Conservation (phyloP, 352 stramenopile genomes). For the Bremia lactucae region DNA sequence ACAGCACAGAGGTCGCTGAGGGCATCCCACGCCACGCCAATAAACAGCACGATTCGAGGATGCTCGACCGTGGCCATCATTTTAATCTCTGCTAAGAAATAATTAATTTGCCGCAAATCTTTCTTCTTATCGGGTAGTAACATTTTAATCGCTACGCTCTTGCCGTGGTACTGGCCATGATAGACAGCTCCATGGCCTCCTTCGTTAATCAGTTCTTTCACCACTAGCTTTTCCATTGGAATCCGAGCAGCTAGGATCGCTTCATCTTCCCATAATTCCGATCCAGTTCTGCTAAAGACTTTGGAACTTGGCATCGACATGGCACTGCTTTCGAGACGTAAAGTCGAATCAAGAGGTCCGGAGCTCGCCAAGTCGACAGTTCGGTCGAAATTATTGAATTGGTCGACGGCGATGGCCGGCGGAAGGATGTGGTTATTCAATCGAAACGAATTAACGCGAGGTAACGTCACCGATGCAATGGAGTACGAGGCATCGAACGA, state of each 20-base stretch:
- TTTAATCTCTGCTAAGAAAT: slow-evolving; percentile 44
- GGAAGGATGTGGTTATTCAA: slow-evolving; percentile 14
- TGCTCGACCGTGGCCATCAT: slow-evolving; percentile 50
- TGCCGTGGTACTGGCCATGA: slow-evolving; percentile 27
- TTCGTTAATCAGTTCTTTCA: slow-evolving; percentile 28
- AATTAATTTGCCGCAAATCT: slow-evolving; percentile 37
- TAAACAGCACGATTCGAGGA: slow-evolving; percentile 42
- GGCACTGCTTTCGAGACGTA: slow-evolving; percentile 13
- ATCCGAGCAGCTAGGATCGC: slow-evolving; percentile 26
- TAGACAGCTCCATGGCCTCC: slow-evolving; percentile 44
- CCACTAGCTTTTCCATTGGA: slow-evolving; percentile 34
- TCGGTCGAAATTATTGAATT: slow-evolving; percentile 15
- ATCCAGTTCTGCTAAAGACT: slow-evolving; percentile 1
- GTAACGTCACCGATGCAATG: slow-evolving; percentile 6
- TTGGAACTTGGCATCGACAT: slow-evolving; percentile 2
- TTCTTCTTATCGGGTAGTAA: slow-evolving; percentile 23
- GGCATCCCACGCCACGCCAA: slow-evolving; percentile 45
- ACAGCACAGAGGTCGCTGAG: slow-evolving; percentile 35
- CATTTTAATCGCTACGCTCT: slow-evolving; percentile 50
- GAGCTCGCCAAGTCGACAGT: slow-evolving; percentile 20
- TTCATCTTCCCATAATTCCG: slow-evolving; percentile 28
- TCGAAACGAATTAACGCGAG: slow-evolving; percentile 3
- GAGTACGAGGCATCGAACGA: slow-evolving; percentile 16
- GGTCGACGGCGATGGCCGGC: background rate
- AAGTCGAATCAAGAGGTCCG: slow-evolving; percentile 13